Conservation (phyloP, 2,329 filamentous ascomycete species). For the Cytospora chrysosperma region DNA sequence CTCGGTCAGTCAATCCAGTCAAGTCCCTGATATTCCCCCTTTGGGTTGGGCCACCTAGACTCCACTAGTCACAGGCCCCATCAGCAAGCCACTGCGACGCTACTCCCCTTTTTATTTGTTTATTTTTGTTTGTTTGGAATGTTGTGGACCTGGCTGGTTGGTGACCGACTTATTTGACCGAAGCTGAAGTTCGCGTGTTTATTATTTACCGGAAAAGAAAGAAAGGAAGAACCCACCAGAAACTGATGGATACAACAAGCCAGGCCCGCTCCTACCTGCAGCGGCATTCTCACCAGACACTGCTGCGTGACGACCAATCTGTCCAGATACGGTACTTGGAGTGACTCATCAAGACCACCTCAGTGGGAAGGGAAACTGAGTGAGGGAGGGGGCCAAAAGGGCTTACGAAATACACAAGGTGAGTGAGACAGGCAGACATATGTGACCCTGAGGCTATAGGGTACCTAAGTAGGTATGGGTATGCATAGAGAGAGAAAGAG, state of each 20-base stretch:
- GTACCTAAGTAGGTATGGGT: too few species aligned
- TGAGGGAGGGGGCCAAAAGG: background rate
- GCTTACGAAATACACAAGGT: background rate
- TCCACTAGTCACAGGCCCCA: background rate
- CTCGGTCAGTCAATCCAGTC: too few species aligned
- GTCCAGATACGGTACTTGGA: background rate
- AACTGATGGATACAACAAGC: background rate
- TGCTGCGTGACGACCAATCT: background rate
- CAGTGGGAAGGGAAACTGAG: background rate
- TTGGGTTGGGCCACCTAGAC: background rate
- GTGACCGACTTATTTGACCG: background rate
- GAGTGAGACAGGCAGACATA: background rate
- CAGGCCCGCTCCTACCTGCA: background rate
- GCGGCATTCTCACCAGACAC: background rate
- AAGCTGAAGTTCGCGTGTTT: background rate
- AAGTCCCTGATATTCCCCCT: too few species aligned
- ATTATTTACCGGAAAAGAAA: background rate
- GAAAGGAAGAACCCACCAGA: background rate
- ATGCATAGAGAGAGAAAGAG: too few species aligned
- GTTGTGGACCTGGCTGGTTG: background rate
- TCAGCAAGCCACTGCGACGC: background rate
- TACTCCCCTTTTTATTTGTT: background rate
- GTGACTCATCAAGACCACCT: background rate
- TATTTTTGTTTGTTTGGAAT: background rate
- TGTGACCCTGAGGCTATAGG: background rate